phyloP scores from a whole-genome alignment of 306 rosid genomes.

The Prunus persica region Prunus_persica_NCBIv2 NC_034009.1:26837501-26838000 shows the following conservation, averaged over 20 bases:
- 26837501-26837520: slow-evolving; percentile 24
- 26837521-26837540: slow-evolving; percentile 14
- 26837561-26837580: not conserved
- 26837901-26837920: slow-evolving; percentile 16
- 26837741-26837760: not conserved
- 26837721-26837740: not conserved
- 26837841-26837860: slow-evolving; percentile 46
- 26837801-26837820: slow-evolving; percentile 34
- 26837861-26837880: slow-evolving; percentile 42
- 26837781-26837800: not conserved
- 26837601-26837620: slow-evolving; percentile 65
- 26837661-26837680: slow-evolving; percentile 78
- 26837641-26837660: slow-evolving; percentile 35
- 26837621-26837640: slow-evolving; percentile 61
- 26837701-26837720: not conserved
- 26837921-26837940: slow-evolving; percentile 36
- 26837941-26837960: slow-evolving; percentile 47
- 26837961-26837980: slow-evolving; percentile 65
- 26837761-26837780: not conserved
- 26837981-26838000: slow-evolving; percentile 20
- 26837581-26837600: slow-evolving; percentile 39
- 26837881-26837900: slow-evolving; percentile 22
- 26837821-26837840: slow-evolving; percentile 41
- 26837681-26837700: slow-evolving; percentile 38
- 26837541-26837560: not conserved